A percentile compares a stretch with the other conserved stretches of the same genome.
Conservation (phyloP, 805 yeast species). For the Candida boleticola region DNA sequence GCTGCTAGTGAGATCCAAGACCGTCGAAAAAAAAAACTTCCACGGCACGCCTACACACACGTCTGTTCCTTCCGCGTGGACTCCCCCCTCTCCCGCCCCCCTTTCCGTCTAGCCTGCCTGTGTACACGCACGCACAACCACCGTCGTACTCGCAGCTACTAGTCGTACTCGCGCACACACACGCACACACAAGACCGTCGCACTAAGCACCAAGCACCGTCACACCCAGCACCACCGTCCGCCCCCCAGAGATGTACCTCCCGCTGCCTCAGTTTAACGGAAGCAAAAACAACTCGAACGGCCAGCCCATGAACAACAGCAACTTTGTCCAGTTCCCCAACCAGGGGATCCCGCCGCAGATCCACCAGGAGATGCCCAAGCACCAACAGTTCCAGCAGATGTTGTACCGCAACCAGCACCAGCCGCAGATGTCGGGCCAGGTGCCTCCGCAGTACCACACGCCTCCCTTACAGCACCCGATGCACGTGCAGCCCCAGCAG, state of each 20-base stretch:
- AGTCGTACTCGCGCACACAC: no score
- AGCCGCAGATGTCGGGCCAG: slow-evolving; percentile 3
- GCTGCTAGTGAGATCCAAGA: no score
- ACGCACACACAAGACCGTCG: no score
- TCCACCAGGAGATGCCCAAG: slow-evolving; percentile 10
- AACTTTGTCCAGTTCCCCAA: slow-evolving; percentile 6
- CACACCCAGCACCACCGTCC: no score
- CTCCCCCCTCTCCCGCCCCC: no score
- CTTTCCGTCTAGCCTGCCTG: no score
- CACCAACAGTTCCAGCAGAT: slow-evolving; percentile 6
- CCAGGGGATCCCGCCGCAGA: slow-evolving; percentile 6
- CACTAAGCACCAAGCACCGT: no score
- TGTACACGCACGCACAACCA: no score
- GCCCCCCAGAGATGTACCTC: slow-evolving; percentile 5
- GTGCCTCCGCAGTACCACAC: slow-evolving; percentile 4
- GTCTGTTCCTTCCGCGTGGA: no score
- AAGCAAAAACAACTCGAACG: slow-evolving; percentile 1
- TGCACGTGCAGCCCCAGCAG: slow-evolving; percentile 4
- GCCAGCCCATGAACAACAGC: slow-evolving; percentile 4
- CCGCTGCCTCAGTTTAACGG: slow-evolving; percentile 7
- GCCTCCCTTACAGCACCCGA: slow-evolving; percentile 2
- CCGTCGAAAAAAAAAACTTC: no score
- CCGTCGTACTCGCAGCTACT: no score
- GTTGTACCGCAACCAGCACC: slow-evolving; percentile 7
- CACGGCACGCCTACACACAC: no score